phyloP scores from a whole-genome alignment of 73 alveolate species.

The Tetrahymena borealis region DNA sequence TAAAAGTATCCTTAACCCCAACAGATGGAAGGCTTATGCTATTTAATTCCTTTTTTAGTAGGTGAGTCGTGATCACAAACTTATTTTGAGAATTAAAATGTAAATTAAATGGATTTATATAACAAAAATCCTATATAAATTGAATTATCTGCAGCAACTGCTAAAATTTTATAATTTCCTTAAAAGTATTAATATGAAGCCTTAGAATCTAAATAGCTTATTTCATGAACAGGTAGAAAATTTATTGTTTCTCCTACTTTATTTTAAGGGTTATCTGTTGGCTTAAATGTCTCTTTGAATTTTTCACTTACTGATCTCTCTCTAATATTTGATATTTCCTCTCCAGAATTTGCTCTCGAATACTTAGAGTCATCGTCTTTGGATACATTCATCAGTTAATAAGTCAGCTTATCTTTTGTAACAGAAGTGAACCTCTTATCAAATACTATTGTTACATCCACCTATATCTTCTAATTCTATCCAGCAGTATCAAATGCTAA shows the following conservation, averaged over 20 bases:
- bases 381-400: background rate
- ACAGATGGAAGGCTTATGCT: background rate
- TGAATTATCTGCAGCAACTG: background rate
- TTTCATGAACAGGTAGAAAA: background rate
- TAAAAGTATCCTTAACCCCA: background rate
- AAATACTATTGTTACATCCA: background rate
- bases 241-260: background rate
- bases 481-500: background rate
- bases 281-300: background rate
- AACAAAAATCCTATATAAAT: background rate
- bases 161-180: background rate
- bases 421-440: background rate
- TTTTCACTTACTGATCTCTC: background rate
- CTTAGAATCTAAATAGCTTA: background rate
- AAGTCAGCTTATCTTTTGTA: background rate
- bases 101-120: background rate
- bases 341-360: background rate
- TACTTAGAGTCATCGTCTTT: background rate
- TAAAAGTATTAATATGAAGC: background rate
- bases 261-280: background rate
- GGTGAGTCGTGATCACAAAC: background rate
- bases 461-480: background rate
- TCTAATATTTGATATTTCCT: background rate
- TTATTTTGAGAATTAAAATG: background rate
- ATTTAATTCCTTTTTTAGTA: background rate